These are phyloP conservation scores for Vaccinium macrocarpon DNA, from an alignment of 148 eudicot species.

Conservation along the genomic window DNA sequence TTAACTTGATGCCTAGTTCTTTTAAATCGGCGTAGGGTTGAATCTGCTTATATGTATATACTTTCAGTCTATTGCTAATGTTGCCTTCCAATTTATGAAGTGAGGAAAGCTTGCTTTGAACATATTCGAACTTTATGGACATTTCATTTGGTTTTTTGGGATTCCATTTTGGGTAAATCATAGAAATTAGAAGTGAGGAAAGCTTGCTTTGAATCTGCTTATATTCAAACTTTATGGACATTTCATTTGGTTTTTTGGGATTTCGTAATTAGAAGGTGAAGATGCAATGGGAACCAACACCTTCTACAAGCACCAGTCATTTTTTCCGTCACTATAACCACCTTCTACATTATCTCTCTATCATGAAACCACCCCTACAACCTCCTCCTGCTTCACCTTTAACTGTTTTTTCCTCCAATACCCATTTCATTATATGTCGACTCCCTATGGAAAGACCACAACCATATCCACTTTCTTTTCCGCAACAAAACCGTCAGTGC, in stretches of 20 bases:
- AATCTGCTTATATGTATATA: not conserved
- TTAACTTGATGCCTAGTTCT: not conserved
- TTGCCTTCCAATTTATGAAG: not conserved
- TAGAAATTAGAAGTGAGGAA: not conserved
- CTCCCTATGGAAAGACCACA: not conserved
- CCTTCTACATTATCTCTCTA: not conserved
- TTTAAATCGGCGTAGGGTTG: not conserved
- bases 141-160: not conserved
- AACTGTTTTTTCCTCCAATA: not conserved
- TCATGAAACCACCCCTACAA: not conserved
- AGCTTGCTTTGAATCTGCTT: not conserved
- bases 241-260: not conserved
- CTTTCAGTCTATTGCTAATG: not conserved
- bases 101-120: not conserved
- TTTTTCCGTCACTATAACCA: not conserved
- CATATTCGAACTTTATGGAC: not conserved
- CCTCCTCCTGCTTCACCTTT: not conserved
- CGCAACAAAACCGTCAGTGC: not conserved
- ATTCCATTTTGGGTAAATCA: not conserved
- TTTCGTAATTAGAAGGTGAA: not conserved
- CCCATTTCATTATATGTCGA: not conserved
- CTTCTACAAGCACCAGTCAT: not conserved
- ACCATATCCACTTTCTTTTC: not conserved
- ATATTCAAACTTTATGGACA: not conserved
- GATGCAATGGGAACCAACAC: no score